These are phyloP conservation scores for Wickerhamiella pararugosa DNA, from an alignment of 1,139 yeast species.

Conservation along the genomic window DNA sequence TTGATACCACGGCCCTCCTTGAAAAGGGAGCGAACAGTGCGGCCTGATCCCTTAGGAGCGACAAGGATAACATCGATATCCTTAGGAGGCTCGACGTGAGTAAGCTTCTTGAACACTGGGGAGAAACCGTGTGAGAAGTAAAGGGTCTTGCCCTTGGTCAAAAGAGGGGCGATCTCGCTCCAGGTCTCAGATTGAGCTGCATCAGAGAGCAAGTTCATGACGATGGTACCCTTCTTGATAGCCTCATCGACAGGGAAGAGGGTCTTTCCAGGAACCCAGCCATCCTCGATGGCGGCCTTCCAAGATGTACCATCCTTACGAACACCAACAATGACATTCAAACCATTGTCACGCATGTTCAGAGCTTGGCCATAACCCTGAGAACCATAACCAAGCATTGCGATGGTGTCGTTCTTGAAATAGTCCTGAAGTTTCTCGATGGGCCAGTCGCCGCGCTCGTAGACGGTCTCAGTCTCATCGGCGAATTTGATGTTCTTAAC, in stretches of 20 bases:
- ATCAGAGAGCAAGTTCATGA: conserved; percentile 96
- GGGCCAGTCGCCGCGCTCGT: conserved; percentile 99
- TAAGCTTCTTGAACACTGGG: conserved; percentile 95
- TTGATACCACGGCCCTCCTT: conserved; percentile 99
- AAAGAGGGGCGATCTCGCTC: conserved; percentile 69
- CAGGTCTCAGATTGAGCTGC: conserved; percentile 99
- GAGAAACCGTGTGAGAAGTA: conserved; percentile 99
- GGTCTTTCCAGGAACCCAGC: conserved; percentile 99
- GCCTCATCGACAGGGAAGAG: conserved; percentile 92
- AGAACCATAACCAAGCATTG: conserved; percentile 97
- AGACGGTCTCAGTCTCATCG: conserved; percentile 72
- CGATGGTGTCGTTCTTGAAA: conserved; percentile 96
- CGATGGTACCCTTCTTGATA: conserved; percentile 73
- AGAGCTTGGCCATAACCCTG: conserved; percentile 99
- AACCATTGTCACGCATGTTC: conserved; percentile 96
- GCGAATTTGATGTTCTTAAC: conserved; percentile 92
- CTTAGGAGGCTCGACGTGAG: conserved; percentile 88
- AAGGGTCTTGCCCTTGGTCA: conserved; percentile 93
- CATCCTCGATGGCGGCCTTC: conserved; percentile 99
- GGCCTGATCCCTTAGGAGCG: conserved; percentile 99
- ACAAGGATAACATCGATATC: conserved; percentile 94
- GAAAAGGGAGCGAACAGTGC: conserved; percentile 97
- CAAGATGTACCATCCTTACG: conserved; percentile 98
- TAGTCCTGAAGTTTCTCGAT: conserved; percentile 87
- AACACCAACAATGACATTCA: conserved; percentile 95